These are phyloP conservation scores for Cenchrus americanus DNA, from an alignment of 176 grass and related monocot species.

Conservation along the genomic window DNA sequence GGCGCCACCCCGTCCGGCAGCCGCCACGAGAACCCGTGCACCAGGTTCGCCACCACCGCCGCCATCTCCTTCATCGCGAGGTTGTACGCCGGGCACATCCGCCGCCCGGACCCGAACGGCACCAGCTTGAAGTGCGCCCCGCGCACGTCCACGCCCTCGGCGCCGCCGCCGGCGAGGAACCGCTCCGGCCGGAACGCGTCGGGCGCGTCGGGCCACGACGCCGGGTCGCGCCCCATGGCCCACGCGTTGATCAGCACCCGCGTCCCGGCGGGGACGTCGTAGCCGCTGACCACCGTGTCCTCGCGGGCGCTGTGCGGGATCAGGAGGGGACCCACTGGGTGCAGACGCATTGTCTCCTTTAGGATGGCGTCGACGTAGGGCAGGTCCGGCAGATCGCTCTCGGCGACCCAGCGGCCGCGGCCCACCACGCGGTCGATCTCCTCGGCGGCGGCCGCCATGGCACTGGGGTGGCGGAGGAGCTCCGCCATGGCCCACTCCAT, in stretches of 20 bases:
- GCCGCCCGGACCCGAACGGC: constrained; percentile 58
- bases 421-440: constrained; percentile 59
- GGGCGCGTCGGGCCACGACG: constrained; percentile 52
- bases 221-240: constrained; percentile 53
- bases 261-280: constrained; percentile 39
- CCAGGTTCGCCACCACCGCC: constrained; percentile 42
- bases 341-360: constrained; percentile 34
- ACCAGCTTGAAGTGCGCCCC: constrained; percentile 54
- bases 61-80: constrained; percentile 56
- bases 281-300: constrained; percentile 29
- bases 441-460: constrained; percentile 33
- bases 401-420: constrained; percentile 40
- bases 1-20: constrained; percentile 45
- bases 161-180: constrained; percentile 28
- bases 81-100: constrained; percentile 54
- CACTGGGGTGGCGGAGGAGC: constrained; percentile 44
- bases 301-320: constrained; percentile 43
- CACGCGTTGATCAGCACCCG: constrained; percentile 45
- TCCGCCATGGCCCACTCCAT: constrained; percentile 64
- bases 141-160: constrained; percentile 39
- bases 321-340: constrained; percentile 54
- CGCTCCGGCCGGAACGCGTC: constrained; percentile 58
- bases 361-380: background rate
- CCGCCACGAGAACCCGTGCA: constrained; percentile 55
- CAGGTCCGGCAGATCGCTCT: background rate